phyloP scores from a whole-genome alignment of 2,329 filamentous ascomycete genomes.

The Epichloe amarillans region DNA sequence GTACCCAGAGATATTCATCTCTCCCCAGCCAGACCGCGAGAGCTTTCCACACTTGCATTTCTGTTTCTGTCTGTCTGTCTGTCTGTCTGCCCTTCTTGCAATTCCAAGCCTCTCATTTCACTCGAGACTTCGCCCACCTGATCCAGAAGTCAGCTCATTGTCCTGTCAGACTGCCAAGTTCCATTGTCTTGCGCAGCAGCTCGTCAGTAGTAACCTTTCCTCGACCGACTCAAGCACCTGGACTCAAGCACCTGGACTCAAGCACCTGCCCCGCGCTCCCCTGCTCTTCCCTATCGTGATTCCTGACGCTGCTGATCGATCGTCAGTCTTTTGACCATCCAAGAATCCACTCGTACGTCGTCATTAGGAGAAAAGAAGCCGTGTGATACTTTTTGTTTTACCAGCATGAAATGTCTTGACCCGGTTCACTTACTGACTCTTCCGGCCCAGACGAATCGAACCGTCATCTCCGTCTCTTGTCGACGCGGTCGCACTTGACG shows the following conservation, averaged over 20 bases:
- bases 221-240: neutral
- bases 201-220: neutral
- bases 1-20: neutral
- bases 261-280: constrained; percentile 1
- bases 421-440: neutral
- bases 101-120: neutral
- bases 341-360: neutral
- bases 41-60: neutral
- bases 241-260: too few relatives aligned
- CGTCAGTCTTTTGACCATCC: neutral
- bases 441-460: neutral
- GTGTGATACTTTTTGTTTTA: neutral
- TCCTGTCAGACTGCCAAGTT: neutral
- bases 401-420: neutral
- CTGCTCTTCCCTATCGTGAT: too few relatives aligned
- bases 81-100: neutral
- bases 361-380: neutral
- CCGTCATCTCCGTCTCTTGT: neutral
- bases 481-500: neutral
- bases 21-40: neutral
- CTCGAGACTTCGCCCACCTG: neutral
- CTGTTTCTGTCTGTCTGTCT: neutral
- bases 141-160: neutral
- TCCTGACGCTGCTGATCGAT: neutral
- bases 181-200: neutral